phyloP scores from a whole-genome alignment of 441 rosid species.

The Populus hybrid region DNA sequence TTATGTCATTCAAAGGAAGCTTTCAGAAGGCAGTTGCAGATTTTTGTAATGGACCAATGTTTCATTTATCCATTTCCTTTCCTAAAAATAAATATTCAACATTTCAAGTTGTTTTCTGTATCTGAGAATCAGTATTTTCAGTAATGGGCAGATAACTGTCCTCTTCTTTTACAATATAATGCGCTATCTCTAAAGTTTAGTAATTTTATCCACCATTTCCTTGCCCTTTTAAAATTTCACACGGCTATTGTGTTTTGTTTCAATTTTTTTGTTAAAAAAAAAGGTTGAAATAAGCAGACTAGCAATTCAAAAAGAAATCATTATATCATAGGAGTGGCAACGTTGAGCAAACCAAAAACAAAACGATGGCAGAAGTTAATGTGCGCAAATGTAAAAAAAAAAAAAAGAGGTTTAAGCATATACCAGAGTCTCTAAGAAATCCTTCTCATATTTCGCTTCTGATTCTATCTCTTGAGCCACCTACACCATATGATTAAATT shows the following conservation, averaged over 20 bases:
- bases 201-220: not conserved
- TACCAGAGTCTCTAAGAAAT: too few species aligned
- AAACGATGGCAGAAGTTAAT: not conserved
- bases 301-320: not conserved
- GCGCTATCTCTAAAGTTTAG: not conserved
- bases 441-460: conserved; percentile 85
- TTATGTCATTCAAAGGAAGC: conserved; percentile 18
- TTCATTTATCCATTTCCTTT: not conserved
- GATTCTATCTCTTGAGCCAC: conserved; percentile 87
- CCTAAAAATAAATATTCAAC: not conserved
- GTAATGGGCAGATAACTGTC: not conserved
- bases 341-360: not conserved
- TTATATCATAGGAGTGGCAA: not conserved
- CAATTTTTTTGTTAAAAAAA: not conserved
- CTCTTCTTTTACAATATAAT: not conserved
- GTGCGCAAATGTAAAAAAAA: not conserved
- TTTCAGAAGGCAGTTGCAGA: conserved; percentile 9
- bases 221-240: not conserved
- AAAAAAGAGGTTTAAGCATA: conserved; percentile 11
- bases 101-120: not conserved
- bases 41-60: not conserved
- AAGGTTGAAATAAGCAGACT: not conserved
- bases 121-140: not conserved
- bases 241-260: not conserved
- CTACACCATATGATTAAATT: conserved; percentile 38